phyloP scores from a whole-genome alignment of 371 early-diverging fungal species.

The Thermomucor indicae-seudaticae region DNA sequence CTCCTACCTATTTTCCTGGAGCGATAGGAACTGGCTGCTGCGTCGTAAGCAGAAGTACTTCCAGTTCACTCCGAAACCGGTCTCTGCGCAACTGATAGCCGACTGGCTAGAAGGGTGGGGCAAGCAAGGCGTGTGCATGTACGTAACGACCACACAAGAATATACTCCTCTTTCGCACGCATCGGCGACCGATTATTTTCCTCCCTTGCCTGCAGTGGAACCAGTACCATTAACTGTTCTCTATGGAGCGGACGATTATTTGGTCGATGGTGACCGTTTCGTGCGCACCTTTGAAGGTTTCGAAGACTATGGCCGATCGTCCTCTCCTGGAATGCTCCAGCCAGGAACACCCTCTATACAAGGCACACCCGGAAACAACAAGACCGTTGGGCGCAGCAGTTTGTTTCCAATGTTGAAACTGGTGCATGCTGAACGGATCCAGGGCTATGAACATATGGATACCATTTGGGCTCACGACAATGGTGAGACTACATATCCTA shows the following conservation, averaged over 20 bases:
- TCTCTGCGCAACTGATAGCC: conserved; percentile 37
- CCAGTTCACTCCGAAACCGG: conserved; percentile 57
- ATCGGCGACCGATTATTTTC: neutral
- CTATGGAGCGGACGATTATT: conserved; percentile 48
- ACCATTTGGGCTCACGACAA: conserved; percentile 49
- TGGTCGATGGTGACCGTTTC: conserved; percentile 47
- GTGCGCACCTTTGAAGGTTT: conserved; percentile 33
- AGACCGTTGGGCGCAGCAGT: too few relatives aligned
- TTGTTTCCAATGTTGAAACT: conserved; percentile 31
- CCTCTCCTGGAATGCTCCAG: neutral
- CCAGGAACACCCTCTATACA: neutral
- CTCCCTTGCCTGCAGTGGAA: neutral
- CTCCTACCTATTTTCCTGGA: conserved; percentile 55
- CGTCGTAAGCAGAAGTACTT: conserved; percentile 50
- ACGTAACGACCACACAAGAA: conserved; percentile 17
- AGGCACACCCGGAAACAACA: neutral
- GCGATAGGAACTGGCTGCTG: conserved; percentile 52
- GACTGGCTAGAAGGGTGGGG: conserved; percentile 55
- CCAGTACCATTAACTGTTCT: conserved; percentile 43
- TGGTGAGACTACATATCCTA: conserved; percentile 32
- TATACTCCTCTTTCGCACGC: neutral
- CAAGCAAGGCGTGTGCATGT: conserved; percentile 30
- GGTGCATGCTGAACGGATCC: conserved; percentile 43
- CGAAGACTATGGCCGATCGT: conserved; percentile 12
- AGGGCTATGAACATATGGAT: conserved; percentile 60